A percentile compares a stretch with the other conserved stretches of the same genome.
Evolutionary conservation across 768 basidiomycete genomes (phyloP).

Genomic region (Phanerodontia chrysosporium): DNA sequence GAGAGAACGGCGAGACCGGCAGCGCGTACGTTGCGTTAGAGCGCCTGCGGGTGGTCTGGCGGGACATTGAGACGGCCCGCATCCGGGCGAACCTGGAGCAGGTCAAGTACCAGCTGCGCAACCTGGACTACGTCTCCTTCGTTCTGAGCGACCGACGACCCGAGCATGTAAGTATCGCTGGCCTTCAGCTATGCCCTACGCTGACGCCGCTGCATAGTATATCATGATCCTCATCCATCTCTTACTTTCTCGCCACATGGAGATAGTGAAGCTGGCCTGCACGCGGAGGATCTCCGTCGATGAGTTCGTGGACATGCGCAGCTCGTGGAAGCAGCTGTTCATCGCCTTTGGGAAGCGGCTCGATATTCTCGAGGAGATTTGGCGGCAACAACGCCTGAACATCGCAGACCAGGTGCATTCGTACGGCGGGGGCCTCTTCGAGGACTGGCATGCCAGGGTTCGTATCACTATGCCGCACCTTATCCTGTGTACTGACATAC

Average conservation of each 20-base stretch:
- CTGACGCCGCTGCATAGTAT: no score
- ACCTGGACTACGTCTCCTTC: not conserved
- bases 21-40: constrained; percentile 5
- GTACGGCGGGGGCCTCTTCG: constrained; percentile 21
- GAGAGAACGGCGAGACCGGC: not conserved
- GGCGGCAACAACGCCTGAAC: constrained; percentile 24
- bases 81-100: constrained; percentile 5
- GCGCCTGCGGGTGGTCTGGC: constrained; percentile 1
- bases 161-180: constrained; percentile 9
- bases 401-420: constrained; percentile 14
- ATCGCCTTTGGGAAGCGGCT: constrained; percentile 18
- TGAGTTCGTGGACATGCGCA: constrained; percentile 20
- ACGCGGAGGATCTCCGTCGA: constrained; percentile 10
- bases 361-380: constrained; percentile 15
- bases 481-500: not conserved
- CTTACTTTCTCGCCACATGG: constrained; percentile 17
- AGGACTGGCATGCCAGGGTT: constrained; percentile 20
- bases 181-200: no score
- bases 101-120: not conserved
- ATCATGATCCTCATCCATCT: constrained; percentile 20
- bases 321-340: constrained; percentile 18
- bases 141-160: not conserved
- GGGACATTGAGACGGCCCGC: not conserved
- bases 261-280: constrained; percentile 19
- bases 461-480: not conserved